phyloP scores from a whole-genome alignment of 208 protist species.

The Wallacemonas sp. region DNA sequence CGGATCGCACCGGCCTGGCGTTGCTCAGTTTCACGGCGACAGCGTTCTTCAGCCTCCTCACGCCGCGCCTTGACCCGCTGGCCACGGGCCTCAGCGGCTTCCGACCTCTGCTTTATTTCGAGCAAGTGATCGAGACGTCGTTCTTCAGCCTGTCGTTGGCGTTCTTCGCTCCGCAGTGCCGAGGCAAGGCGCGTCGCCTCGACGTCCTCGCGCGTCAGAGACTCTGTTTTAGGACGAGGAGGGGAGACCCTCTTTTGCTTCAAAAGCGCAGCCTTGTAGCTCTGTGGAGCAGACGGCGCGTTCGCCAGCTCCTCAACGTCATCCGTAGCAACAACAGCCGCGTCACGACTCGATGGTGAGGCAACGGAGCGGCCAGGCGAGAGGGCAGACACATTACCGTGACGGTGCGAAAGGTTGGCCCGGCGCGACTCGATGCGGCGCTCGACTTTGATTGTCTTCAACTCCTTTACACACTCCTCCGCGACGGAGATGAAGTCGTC shows the following conservation, averaged over 20 bases:
- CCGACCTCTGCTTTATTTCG: conserved; percentile 69
- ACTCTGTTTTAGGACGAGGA: not conserved
- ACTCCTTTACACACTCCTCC: conserved; percentile 55
- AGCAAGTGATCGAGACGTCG: conserved; percentile 62
- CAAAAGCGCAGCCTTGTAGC: conserved; percentile 15
- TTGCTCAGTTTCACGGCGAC: conserved; percentile 54
- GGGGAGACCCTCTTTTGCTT: conserved; percentile 1
- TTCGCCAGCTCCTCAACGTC: not conserved
- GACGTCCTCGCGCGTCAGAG: conserved; percentile 44
- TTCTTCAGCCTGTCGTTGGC: conserved; percentile 83
- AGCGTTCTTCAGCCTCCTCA: conserved; percentile 59
- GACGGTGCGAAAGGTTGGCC: conserved; percentile 24
- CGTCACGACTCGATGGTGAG: conserved; percentile 26
- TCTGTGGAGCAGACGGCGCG: conserved; percentile 8
- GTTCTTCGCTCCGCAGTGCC: conserved; percentile 74
- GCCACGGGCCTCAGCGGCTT: conserved; percentile 43
- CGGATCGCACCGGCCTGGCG: conserved; percentile 63
- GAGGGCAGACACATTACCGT: conserved; percentile 12
- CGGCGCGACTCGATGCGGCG: conserved; percentile 45
- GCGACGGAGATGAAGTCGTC: conserved; percentile 68
- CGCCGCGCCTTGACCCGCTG: conserved; percentile 57
- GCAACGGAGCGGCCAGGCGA: conserved; percentile 6
- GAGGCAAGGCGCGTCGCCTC: conserved; percentile 66
- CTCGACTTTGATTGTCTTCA: conserved; percentile 67
- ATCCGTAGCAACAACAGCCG: conserved; percentile 8